These are phyloP conservation scores for Brassica napus DNA, from an alignment of 345 rosid genomes.

Conservation along the genomic window Da-Ae NC_063450.1:45718001-45718500, in stretches of 20 bases:
- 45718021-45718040: slow-evolving; percentile 7
- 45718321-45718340: slow-evolving; percentile 83
- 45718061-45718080: slow-evolving; percentile 14
- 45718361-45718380: slow-evolving; percentile 65
- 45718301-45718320: slow-evolving; percentile 55
- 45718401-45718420: background rate
- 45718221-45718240: slow-evolving; percentile 78
- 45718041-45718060: slow-evolving; percentile 29
- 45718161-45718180: slow-evolving; percentile 21
- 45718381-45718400: slow-evolving; percentile 3
- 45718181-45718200: slow-evolving; percentile 15
- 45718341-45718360: slow-evolving; percentile 85
- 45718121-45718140: background rate
- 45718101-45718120: slow-evolving; percentile 12
- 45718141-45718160: background rate
- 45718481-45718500: slow-evolving; percentile 9
- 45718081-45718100: background rate
- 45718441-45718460: background rate
- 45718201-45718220: slow-evolving; percentile 52
- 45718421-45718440: background rate
- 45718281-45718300: slow-evolving; percentile 90
- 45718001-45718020: slow-evolving; percentile 1
- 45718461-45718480: background rate
- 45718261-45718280: slow-evolving; percentile 88
- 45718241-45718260: slow-evolving; percentile 70